Percentiles rank a stretch among this genome's conserved stretches.
Evolutionary conservation across 495 filamentous ascomycete species (phyloP).

Genomic region (Penicillium odoratum): DNA sequence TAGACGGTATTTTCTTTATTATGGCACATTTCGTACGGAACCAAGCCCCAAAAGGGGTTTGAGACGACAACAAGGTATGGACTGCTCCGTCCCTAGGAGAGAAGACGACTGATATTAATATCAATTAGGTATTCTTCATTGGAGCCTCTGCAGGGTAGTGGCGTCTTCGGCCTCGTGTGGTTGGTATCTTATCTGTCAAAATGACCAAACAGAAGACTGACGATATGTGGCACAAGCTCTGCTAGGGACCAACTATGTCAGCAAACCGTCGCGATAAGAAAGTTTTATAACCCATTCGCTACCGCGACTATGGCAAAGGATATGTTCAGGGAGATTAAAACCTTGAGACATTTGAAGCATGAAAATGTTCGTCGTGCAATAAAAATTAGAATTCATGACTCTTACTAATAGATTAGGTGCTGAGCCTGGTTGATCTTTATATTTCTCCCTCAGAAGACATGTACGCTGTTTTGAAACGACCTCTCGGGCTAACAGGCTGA

Average conservation of each 20-base stretch:
- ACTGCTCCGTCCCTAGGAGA: too few relatives aligned
- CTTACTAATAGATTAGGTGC: constrained; percentile 58
- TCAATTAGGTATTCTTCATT: too few relatives aligned
- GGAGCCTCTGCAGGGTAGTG: too few relatives aligned
- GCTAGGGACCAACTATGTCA: constrained; percentile 84
- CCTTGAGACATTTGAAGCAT: constrained; percentile 84
- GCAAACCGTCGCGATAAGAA: constrained; percentile 88
- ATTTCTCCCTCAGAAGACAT: constrained; percentile 93
- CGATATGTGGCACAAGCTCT: constrained; percentile 57
- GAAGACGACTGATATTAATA: too few relatives aligned
- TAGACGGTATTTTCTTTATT: too few relatives aligned
- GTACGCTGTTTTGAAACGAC: constrained; percentile 48
- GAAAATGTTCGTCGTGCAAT: constrained; percentile 64
- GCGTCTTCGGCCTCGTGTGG: constrained; percentile 90
- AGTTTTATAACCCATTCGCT: constrained; percentile 96
- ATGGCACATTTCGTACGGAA: too few relatives aligned
- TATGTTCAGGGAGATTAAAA: constrained; percentile 87
- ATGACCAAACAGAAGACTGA: neutral
- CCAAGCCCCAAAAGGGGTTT: too few relatives aligned
- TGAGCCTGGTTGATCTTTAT: constrained; percentile 91
- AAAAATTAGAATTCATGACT: neutral
- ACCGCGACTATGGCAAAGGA: constrained; percentile 86
- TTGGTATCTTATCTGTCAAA: constrained; percentile 49
- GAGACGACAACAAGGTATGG: too few relatives aligned
- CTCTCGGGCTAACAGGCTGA: too few relatives aligned